Percentiles rank a stretch among this genome's conserved stretches.
Conservation (phyloP, 371 early-diverging fungal species). For the Conidiobolus coronatus region DNA sequence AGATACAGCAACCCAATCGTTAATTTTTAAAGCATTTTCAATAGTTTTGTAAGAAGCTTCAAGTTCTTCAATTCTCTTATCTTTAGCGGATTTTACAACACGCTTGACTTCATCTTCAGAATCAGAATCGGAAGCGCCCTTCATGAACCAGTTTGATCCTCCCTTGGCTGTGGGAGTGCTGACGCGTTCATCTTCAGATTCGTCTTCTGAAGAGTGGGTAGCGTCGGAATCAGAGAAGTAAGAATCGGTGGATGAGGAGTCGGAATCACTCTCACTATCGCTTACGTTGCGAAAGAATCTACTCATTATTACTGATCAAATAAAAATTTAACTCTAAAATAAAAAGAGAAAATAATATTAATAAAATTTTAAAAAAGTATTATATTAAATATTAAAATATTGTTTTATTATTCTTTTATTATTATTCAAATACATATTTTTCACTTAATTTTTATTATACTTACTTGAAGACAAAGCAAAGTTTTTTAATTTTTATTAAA, state of each 20-base stretch:
- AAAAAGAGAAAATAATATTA: no score
- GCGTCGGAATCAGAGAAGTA: slow-evolving; percentile 1
- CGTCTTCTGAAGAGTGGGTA: slow-evolving; percentile 18
- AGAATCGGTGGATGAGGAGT: slow-evolving; percentile 3
- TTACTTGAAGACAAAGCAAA: no score
- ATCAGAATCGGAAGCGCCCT: slow-evolving; percentile 20
- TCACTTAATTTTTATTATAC: no score
- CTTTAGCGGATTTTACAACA: slow-evolving; percentile 57
- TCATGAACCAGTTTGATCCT: slow-evolving; percentile 19
- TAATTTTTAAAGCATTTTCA: slow-evolving; percentile 56
- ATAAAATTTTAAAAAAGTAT: no score
- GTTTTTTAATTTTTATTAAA: no score
- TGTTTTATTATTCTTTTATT: no score
- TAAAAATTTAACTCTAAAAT: no score
- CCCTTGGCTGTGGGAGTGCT: no score
- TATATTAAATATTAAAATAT: no score
- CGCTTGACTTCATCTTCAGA: slow-evolving; percentile 43
- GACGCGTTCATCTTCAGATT: slow-evolving; percentile 22
- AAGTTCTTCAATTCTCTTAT: slow-evolving; percentile 58
- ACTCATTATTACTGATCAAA: slow-evolving; percentile 10
- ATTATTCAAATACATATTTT: no score
- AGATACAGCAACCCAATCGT: slow-evolving; percentile 69
- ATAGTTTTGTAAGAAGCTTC: slow-evolving; percentile 31
- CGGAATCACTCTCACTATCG: slow-evolving; percentile 8
- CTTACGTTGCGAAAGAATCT: slow-evolving; percentile 27